phyloP scores from a whole-genome alignment of 2,329 filamentous ascomycete species.

The Trichoderma arundinaceum region DNA sequence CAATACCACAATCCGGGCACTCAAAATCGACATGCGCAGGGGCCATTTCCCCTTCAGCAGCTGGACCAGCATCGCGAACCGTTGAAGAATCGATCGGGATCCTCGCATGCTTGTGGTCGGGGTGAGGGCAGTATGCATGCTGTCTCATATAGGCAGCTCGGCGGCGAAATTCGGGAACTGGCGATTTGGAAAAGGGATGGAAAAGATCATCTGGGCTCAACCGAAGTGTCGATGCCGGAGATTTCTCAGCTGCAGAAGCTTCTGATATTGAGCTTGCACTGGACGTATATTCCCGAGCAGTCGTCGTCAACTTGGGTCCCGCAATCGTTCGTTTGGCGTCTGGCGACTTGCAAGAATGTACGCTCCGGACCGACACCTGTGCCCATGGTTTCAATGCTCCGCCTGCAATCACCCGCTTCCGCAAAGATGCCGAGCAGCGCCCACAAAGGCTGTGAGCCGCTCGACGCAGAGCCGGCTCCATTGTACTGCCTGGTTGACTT shows the following conservation, averaged over 20 bases:
- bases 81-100: conserved; percentile 68
- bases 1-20: conserved; percentile 93
- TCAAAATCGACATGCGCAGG: conserved; percentile 90
- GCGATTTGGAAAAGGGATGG: conserved; percentile 88
- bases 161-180: conserved; percentile 83
- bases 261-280: conserved; percentile 39
- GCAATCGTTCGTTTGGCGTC: conserved; percentile 34
- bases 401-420: conserved; percentile 40
- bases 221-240: conserved; percentile 39
- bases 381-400: conserved; percentile 38
- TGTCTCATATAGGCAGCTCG: conserved; percentile 91
- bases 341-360: conserved; percentile 39
- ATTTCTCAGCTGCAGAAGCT: conserved; percentile 39
- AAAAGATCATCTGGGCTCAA: conserved; percentile 84
- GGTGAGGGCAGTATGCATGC: conserved; percentile 92
- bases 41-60: conserved; percentile 61
- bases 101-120: conserved; percentile 79
- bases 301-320: conserved; percentile 32
- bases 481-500: conserved; percentile 36
- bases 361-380: conserved; percentile 40
- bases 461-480: conserved; percentile 51
- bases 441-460: conserved; percentile 49
- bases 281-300: conserved; percentile 43
- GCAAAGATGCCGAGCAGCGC: conserved; percentile 47
- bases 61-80: conserved; percentile 63